phyloP scores from a whole-genome alignment of 1,284 basidiomycete genomes.

The Puccinia novopanici region DNA sequence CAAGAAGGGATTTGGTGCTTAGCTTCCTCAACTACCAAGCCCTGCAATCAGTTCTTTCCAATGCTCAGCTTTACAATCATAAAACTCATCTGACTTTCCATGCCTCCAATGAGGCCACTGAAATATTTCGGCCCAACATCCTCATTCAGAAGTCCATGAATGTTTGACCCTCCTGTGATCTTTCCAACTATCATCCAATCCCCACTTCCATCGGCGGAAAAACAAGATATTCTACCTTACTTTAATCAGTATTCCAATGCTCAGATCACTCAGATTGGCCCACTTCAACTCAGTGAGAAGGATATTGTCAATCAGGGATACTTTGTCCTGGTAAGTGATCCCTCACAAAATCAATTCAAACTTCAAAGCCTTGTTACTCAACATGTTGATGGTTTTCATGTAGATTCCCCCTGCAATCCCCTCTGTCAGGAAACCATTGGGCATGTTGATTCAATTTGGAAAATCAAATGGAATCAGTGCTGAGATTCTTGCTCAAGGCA shows the following conservation, averaged over 20 bases:
- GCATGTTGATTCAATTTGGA: not conserved
- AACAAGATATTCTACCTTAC: not conserved
- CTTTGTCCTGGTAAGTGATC: not conserved
- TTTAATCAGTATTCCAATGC: not conserved
- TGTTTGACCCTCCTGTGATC: too few relatives aligned
- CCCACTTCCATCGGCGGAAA: not conserved
- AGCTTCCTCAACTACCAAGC: not conserved
- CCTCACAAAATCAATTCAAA: not conserved
- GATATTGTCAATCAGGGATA: not conserved
- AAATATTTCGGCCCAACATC: conserved; percentile 1
- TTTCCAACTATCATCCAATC: not conserved
- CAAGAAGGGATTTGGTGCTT: not conserved
- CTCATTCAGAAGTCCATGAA: conserved; percentile 1
- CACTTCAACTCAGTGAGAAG: not conserved
- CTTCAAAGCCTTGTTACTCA: not conserved
- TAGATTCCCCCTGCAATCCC: not conserved
- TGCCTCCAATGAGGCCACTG: too few relatives aligned
- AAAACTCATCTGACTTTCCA: not conserved
- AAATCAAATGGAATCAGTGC: not conserved
- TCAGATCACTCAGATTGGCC: not conserved
- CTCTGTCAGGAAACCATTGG: not conserved
- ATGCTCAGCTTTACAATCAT: conserved; percentile 54
- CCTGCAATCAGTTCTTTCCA: conserved; percentile 56
- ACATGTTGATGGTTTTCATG: not conserved
- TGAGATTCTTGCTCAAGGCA: too few relatives aligned